Percentiles rank a stretch among this genome's conserved stretches.
These are phyloP conservation scores for Parasarocladium wereldwijsianum DNA, from an alignment of 2,329 filamentous ascomycete genomes.

Conservation along the genomic window DNA sequence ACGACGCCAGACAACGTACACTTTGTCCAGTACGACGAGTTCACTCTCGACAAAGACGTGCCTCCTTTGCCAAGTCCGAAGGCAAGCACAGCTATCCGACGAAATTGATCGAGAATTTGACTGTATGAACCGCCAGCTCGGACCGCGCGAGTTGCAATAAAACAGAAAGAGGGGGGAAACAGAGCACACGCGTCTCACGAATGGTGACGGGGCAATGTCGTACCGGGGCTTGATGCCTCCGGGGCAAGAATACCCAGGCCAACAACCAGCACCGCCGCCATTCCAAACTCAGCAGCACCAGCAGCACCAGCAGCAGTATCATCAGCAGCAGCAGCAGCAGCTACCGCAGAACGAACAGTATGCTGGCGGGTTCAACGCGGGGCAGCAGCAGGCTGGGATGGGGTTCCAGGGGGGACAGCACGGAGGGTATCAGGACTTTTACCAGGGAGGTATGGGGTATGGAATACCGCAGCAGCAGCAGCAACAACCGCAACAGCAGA, in stretches of 20 bases:
- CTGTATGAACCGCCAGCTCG: too few relatives aligned
- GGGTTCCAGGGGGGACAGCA: slow-evolving; percentile 11
- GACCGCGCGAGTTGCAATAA: too few relatives aligned
- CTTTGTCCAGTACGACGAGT: too few relatives aligned
- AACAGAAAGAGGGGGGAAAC: slow-evolving; percentile 2
- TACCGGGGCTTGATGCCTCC: slow-evolving; percentile 6
- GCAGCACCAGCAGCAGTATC: slow-evolving; percentile 5
- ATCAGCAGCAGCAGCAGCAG: slow-evolving; percentile 8
- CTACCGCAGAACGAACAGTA: slow-evolving; percentile 5
- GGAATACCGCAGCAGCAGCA: slow-evolving; percentile 11
- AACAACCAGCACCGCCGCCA: too few relatives aligned
- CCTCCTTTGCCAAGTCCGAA: too few relatives aligned
- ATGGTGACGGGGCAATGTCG: slow-evolving; percentile 5
- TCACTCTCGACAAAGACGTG: too few relatives aligned
- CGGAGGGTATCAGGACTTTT: slow-evolving; percentile 8
- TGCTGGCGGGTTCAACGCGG: slow-evolving; percentile 5
- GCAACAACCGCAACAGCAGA: slow-evolving; percentile 3
- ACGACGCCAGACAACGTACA: too few relatives aligned
- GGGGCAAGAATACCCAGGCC: too few relatives aligned
- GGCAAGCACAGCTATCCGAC: too few relatives aligned
- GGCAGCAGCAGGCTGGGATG: slow-evolving; percentile 4
- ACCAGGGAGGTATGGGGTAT: slow-evolving; percentile 8
- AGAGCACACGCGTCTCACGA: neutral
- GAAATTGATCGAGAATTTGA: too few relatives aligned
- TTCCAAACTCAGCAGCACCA: slow-evolving; percentile 5